Base-by-base conservation (phyloP, 768 basidiomycete genomes). In the Tulasnella sp. region DNA sequence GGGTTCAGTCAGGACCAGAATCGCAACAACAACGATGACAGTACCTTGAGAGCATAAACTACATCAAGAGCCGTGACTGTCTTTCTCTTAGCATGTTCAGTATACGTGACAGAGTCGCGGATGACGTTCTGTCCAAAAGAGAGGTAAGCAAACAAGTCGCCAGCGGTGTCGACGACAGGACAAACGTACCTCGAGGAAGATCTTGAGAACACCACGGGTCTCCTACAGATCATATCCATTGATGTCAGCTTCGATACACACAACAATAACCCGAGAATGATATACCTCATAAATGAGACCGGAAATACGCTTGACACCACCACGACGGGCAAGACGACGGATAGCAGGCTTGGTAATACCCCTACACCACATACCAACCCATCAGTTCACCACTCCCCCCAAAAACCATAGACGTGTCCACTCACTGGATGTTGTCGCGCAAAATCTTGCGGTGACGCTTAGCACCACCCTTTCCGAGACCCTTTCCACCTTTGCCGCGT, bases 401-500 rank as follows among this genome's bases (percentile, higher is more conserved):
- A 37, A 8, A 27, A 15, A 25, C 19, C n/a, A 25, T 41, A 39
- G 32, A 12, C 14, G 2, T 31, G 21, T 32, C 15, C 4, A 40
- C 23, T 19, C 29, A 57, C 49, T 48, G 63, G 57, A 65, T 65
- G 64, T 65, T 65, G 61, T 65, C 64, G 32, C 69, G 66, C 39
- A 75, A 63, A 29, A 75, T 73, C 69, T 74, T 75, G 60, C 72
- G 65, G 70, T 74, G 74, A 66, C 68, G 62, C 66, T 67, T 69
- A 50, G 68, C 68, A 55, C 67, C 72, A 52, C 72, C 71, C 66
- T 74, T 73, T 66, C 74, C 74, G 40, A 74, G 72, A 65, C 68
- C 74, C 76, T 84, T 84, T 66, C 82, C 82, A 73, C 82, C 82
- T 72, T 84, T 84, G 67, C 83, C 83, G 66, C 82, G 82, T 71